Evolutionary conservation across 2,329 filamentous ascomycete species (phyloP).

Genomic region (Xylariaceae sp.): DNA sequence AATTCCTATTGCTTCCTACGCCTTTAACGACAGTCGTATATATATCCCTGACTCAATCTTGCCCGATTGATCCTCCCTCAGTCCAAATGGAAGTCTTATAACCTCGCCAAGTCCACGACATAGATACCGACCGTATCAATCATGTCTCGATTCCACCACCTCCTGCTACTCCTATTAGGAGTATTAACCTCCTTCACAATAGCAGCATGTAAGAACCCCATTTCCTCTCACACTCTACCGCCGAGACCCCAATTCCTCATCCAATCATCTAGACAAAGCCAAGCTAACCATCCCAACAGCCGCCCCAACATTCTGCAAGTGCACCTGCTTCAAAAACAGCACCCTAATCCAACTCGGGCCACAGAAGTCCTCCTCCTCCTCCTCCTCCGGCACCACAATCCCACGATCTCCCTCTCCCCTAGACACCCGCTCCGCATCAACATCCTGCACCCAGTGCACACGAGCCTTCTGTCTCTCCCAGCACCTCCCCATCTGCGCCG

Average conservation of each 20-base stretch:
- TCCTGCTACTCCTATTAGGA: conserved; percentile 29
- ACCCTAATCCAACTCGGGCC: conserved; percentile 61
- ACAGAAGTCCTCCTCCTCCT: conserved; percentile 30
- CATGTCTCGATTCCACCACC: conserved; percentile 26
- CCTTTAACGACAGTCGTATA: too few relatives aligned
- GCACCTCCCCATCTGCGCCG: conserved; percentile 59
- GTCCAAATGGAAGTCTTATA: too few relatives aligned
- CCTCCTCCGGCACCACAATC: conserved; percentile 24
- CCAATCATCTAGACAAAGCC: too few relatives aligned
- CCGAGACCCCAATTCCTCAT: too few relatives aligned
- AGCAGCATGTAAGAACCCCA: conserved; percentile 39
- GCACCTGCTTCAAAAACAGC: conserved; percentile 66
- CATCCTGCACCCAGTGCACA: conserved; percentile 59
- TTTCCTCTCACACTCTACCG: background rate
- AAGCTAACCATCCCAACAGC: conserved; percentile 34
- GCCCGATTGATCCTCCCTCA: too few relatives aligned
- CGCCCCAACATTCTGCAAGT: conserved; percentile 64
- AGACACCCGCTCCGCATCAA: conserved; percentile 34
- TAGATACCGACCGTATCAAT: conserved; percentile 9
- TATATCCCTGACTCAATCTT: too few relatives aligned
- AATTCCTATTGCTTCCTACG: too few relatives aligned
- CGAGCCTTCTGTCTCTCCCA: conserved; percentile 60
- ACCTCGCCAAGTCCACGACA: background rate
- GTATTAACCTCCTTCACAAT: conserved; percentile 28
- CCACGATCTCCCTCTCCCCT: conserved; percentile 8